Base-by-base conservation (phyloP, 495 filamentous ascomycete genomes). In the Penicillium argentinense region DNA sequence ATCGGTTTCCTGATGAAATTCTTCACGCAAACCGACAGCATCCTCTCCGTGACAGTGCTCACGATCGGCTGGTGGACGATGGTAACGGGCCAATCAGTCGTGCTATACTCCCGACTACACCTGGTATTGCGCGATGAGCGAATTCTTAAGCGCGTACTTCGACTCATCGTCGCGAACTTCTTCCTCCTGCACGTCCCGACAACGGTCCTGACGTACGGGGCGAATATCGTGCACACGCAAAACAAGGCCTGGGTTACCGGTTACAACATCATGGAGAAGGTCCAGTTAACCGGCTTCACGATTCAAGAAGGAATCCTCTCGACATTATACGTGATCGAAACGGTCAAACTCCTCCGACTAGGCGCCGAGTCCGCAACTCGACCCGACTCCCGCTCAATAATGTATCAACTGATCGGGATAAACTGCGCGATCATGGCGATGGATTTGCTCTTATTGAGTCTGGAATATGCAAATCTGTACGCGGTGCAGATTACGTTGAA, bases 221-320 rank as follows among this genome's bases (percentile, higher is more conserved):
- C 68, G 8, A 78, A 77, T 42, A 58, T 63, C 29, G 48, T 65
- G 19, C 55, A 66, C 22, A 46, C 32, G 2, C 52, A 67, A 7
- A 39, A 57, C 0, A 39, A 41, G 11, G 33, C 58, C 4, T 79
- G 75, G 56, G 41, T 75, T 12, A 23, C 49, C 1, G 68, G 68
- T 1, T 84, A 80, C 48, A 72, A 76, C 18, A 63, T 79, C 34
- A 74, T 78, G 63, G 81, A 82, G 49, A 79, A 75, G 40, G 64
- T 79, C 19, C 76, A 83, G 55, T 64, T 83, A 57, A 75, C 73
- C 0, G 74, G 69, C 1, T 81, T 84, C 57, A 77, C 70, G 19
- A 43, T 81, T 5, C 81, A 85, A 54, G 82, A 85, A 47, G 57
- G 69, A 21, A 61, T 79, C 11, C 69, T 85, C 21, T 83, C 81